A percentile compares a stretch with the other conserved stretches of the same genome.
phyloP scores from a whole-genome alignment of 2,329 filamentous ascomycete species.

The Penicillium sp. region DNA sequence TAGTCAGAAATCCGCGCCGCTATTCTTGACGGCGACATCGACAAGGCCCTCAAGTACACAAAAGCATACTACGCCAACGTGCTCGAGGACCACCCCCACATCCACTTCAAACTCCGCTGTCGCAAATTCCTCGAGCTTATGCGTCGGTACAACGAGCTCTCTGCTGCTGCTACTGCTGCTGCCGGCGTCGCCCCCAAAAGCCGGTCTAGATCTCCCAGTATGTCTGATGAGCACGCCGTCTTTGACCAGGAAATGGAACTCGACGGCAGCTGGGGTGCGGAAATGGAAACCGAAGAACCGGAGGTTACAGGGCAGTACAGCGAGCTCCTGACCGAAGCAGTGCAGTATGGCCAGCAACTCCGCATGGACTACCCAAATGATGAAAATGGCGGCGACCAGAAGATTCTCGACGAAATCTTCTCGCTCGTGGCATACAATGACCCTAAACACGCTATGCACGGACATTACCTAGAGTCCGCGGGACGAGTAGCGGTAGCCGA shows the following conservation, averaged over 20 bases:
- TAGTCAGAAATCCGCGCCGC: slow-evolving; percentile 71
- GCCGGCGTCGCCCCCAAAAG: slow-evolving; percentile 31
- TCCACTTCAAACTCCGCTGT: slow-evolving; percentile 82
- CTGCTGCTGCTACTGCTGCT: slow-evolving; percentile 37
- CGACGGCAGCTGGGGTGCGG: slow-evolving; percentile 41
- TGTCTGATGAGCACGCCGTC: slow-evolving; percentile 43
- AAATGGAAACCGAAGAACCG: slow-evolving; percentile 55
- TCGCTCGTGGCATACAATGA: slow-evolving; percentile 82
- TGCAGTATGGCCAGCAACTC: slow-evolving; percentile 74
- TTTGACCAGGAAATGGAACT: slow-evolving; percentile 55
- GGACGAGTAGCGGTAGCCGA: slow-evolving; percentile 78
- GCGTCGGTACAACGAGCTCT: slow-evolving; percentile 63
- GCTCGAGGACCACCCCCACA: slow-evolving; percentile 70
- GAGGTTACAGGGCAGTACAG: slow-evolving; percentile 37
- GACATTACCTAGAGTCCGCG: slow-evolving; percentile 68
- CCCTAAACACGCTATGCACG: slow-evolving; percentile 69
- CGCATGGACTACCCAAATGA: slow-evolving; percentile 72
- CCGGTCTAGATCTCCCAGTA: slow-evolving; percentile 35
- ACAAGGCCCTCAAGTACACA: slow-evolving; percentile 78
- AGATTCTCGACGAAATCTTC: slow-evolving; percentile 77
- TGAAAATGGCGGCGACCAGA: slow-evolving; percentile 62
- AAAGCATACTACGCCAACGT: slow-evolving; percentile 74
- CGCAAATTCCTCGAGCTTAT: slow-evolving; percentile 96
- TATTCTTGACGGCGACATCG: slow-evolving; percentile 87
- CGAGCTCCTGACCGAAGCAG: slow-evolving; percentile 61